phyloP scores from a whole-genome alignment of 768 basidiomycete species.

The Lactarius evosmus region DNA sequence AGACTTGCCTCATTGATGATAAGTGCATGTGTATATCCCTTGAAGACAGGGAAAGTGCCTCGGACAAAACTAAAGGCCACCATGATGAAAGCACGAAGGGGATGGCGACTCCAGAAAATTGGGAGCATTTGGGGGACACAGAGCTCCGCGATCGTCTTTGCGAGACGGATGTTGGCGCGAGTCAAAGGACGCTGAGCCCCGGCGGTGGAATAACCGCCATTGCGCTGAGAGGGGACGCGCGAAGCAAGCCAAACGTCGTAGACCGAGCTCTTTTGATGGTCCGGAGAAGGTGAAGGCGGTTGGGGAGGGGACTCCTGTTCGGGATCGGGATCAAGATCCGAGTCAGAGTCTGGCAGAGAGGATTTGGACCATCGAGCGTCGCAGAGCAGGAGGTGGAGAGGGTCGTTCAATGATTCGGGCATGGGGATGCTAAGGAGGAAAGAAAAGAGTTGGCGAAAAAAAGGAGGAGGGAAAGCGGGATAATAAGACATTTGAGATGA shows the following conservation, averaged over 20 bases:
- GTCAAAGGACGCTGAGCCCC: conserved; percentile 69
- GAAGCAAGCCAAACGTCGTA: conserved; percentile 34
- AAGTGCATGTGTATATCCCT: conserved; percentile 82
- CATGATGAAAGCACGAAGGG: conserved; percentile 67
- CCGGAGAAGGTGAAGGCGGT: background rate
- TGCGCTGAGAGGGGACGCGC: conserved; percentile 23
- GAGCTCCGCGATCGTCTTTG: conserved; percentile 49
- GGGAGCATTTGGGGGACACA: conserved; percentile 56
- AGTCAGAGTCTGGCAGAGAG: conserved; percentile 2
- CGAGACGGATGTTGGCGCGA: conserved; percentile 53
- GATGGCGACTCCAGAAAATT: conserved; percentile 54
- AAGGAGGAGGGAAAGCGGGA: background rate
- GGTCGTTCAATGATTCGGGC: conserved; percentile 10
- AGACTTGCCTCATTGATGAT: conserved; percentile 75
- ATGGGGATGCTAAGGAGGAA: background rate
- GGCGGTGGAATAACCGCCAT: conserved; percentile 39
- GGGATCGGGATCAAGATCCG: conserved; percentile 9
- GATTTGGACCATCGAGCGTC: conserved; percentile 2
- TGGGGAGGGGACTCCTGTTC: background rate
- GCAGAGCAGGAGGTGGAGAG: conserved; percentile 19
- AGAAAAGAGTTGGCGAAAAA: background rate
- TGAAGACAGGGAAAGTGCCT: conserved; percentile 76
- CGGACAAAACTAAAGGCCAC: conserved; percentile 65
- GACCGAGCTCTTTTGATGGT: conserved; percentile 17
- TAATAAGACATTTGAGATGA: conserved; percentile 18